Base-by-base conservation (phyloP, 2,329 filamentous ascomycete species). In the Calonectria hawksworthii region DNA sequence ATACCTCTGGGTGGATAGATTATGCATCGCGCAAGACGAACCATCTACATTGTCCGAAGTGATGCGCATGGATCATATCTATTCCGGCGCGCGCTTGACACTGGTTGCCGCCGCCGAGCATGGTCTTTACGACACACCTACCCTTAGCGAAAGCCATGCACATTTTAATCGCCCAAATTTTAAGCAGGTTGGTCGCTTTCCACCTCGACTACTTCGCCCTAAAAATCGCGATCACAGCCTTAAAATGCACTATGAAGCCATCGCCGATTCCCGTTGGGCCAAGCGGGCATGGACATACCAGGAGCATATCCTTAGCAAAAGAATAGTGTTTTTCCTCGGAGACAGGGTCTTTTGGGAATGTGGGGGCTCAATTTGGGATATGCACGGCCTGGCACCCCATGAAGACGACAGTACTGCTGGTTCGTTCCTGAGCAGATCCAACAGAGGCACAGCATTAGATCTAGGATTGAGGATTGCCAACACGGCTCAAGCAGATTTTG, bases 1-100 rank as follows among this genome's bases (percentile, higher is more conserved):
- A 32, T 67, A 67, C 16, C 47, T 67, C 4, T 67, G 64, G 64
- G 47, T 67, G 34, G 64, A 67, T 50, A 47, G 64, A 28, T 16
- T 67, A 16, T 67, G 64, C 32, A 51, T 67, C 14, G 23, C 32
- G 11, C 64, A 52, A 21, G 47, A 54, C 32, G 47, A 51, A 26
- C 32, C 54, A 23, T 36, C 54, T 4, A 59, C 54, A 1, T 9
- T 59, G 54, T 59, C 21, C 18, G 54, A 59, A 21, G 54, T 59
- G 21, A 59, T 23, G 18, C 32, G 21, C 11, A 59, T 59, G 54
- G 54, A 59, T 34, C 32, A 59, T 6, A 23, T 59, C 21, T 59
- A 59, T 36, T 36, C 54, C 13, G 21, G 54, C 9, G 54, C 54
- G 11, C 54, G 54, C n/a, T 34, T 59, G 54, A 59, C 54, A 36